phyloP scores from a whole-genome alignment of 352 stramenopile genomes.

The Pythium rishiriense region DNA sequence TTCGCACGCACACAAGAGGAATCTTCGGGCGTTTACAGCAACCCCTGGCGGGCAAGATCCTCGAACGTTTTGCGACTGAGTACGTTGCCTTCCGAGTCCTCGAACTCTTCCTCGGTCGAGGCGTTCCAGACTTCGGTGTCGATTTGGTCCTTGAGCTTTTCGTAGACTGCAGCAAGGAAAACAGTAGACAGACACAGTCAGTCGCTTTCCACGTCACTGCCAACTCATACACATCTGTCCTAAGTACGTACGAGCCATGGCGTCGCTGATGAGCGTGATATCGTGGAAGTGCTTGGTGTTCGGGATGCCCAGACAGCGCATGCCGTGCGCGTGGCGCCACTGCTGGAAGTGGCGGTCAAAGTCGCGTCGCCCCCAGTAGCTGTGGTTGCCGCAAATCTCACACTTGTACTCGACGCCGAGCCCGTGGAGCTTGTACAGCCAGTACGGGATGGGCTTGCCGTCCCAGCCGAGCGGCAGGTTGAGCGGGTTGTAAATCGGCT shows the following conservation, averaged over 20 bases:
- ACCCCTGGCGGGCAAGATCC: constrained; percentile 96
- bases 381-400: constrained; percentile 99
- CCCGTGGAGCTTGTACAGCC: constrained; percentile 99
- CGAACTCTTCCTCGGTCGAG: constrained; percentile 97
- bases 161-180: constrained; percentile 89
- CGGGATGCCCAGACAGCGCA: constrained; percentile 98
- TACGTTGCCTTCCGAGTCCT: constrained; percentile 99
- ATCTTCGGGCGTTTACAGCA: constrained; percentile 73
- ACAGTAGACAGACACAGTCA: too few species aligned
- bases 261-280: constrained; percentile 98
- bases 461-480: constrained; percentile 99
- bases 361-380: constrained; percentile 95
- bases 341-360: constrained; percentile 99
- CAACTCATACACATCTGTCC: too few species aligned
- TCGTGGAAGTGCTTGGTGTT: constrained; percentile 99
- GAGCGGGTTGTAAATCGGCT: constrained; percentile 98
- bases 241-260: constrained; percentile 73
- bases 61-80: constrained; percentile 97
- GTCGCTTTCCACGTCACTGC: too few species aligned
- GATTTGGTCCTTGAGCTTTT: constrained; percentile 94
- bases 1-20: too few species aligned
- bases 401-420: constrained; percentile 98
- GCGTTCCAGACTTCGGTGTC: constrained; percentile 93
- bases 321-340: constrained; percentile 97
- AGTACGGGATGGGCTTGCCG: constrained; percentile 99